Evolutionary conservation across 768 basidiomycete species (phyloP).

Genomic region (Suillus sp.): DNA sequence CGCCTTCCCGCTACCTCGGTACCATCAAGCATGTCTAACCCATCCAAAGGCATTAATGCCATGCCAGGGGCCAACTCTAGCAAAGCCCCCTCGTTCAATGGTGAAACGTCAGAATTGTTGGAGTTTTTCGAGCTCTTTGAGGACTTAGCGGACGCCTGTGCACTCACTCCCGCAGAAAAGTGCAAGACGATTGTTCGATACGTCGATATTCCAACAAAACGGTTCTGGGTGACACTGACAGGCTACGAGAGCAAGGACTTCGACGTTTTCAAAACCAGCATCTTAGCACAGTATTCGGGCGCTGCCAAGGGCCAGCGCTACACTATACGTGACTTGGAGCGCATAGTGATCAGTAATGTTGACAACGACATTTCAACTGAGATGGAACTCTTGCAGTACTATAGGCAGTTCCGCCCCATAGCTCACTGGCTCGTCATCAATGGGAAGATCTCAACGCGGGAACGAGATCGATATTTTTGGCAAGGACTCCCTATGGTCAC

Average conservation of each 20-base stretch:
- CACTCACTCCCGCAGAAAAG: slow-evolving; percentile 3
- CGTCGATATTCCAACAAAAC: background rate
- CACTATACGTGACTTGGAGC: background rate
- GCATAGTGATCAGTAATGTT: background rate
- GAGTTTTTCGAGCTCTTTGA: slow-evolving; percentile 16
- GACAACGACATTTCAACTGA: slow-evolving; percentile 14
- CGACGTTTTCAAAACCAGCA: slow-evolving; percentile 2
- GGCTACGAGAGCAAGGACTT: slow-evolving; percentile 11
- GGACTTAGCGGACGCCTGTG: background rate
- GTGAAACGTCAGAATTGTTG: slow-evolving; percentile 9
- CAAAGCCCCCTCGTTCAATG: background rate
- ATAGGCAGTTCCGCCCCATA: too few relatives aligned
- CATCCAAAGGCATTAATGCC: background rate
- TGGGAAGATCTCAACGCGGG: too few relatives aligned
- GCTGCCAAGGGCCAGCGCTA: slow-evolving; percentile 12
- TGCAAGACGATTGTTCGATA: slow-evolving; percentile 6
- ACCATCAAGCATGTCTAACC: too few relatives aligned
- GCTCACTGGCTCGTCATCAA: too few relatives aligned
- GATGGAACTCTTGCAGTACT: too few relatives aligned
- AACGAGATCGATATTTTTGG: too few relatives aligned
- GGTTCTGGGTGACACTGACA: slow-evolving; percentile 12
- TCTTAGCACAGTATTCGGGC: slow-evolving; percentile 2
- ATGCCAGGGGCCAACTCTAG: background rate
- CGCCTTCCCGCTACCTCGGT: too few relatives aligned
- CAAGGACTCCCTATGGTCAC: too few relatives aligned